Evolutionary conservation across 176 grass and related monocot species (phyloP), one percentile per base, ranked within the genome.

Genomic region (Carex scoparia): DNA sequence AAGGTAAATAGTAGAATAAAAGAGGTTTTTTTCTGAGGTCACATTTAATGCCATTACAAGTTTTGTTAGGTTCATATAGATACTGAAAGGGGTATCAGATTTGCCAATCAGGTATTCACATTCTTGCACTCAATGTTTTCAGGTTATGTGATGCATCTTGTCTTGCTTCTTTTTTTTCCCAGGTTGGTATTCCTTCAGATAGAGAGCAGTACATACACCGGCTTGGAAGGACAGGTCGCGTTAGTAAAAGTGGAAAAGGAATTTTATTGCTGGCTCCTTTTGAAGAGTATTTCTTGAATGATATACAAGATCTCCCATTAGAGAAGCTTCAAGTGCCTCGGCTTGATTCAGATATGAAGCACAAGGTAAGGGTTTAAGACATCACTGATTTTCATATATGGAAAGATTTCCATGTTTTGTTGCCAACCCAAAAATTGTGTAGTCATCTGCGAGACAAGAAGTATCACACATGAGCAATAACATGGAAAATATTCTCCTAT

Each of bases 191-290:
- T 87, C 95, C 95, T 88, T 86, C 93, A 83, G 89, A 87, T 76
- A 88, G 95, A 85, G 95, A 93, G 61, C 95, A 98, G 46, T 98
- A 98, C 72, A 98, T 94, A 62, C 92, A 94, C 87, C 86, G 93
- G 19, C 93, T 98, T 71, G 95, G 95, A 84, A 93, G 95, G 88
- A 95, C 95, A 1, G 92, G 91, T 55, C 92, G 89, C n/a, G 82
- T 90, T 77, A 91, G 89, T 81, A 98, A 94, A 95, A 82, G 72
- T 33, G 95, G 95, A 27, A 93, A 89, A 86, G 95, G 95, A 65
- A 60, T 98, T 86, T 53, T 94, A 62, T 51, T 98, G 75, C 84
- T 98, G 37, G 95, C 95, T 1, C 91, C 92, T 51, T 98, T 93
- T 91, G 95, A 98, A 90, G 89, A 94, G 61, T 93, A 94, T 89